Conservation (phyloP, 805 yeast genomes). For the Cyberlindnera euphorbiiphila region DNA sequence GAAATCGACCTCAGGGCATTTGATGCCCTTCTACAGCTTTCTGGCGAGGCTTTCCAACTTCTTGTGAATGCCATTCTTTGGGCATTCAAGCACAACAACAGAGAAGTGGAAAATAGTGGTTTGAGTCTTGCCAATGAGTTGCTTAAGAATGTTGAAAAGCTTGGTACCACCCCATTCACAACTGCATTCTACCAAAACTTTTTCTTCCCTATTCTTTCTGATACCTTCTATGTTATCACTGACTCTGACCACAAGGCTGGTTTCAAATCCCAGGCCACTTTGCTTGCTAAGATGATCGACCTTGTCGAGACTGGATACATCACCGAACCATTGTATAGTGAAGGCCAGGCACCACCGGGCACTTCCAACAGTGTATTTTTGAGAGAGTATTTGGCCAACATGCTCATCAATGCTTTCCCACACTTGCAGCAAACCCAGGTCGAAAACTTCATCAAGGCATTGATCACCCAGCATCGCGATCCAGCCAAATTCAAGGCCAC, state of each 20-base stretch:
- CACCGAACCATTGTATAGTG: slow-evolving; percentile 69
- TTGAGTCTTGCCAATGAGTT: slow-evolving; percentile 79
- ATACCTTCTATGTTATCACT: slow-evolving; percentile 88
- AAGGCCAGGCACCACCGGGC: slow-evolving; percentile 81
- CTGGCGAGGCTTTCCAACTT: slow-evolving; percentile 87
- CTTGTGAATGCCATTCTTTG: slow-evolving; percentile 92
- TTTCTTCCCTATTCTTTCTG: slow-evolving; percentile 84
- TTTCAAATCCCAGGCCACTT: slow-evolving; percentile 79
- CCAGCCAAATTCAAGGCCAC: slow-evolving; percentile 74
- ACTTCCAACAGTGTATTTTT: slow-evolving; percentile 76
- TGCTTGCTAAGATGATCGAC: slow-evolving; percentile 78
- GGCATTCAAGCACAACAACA: slow-evolving; percentile 97
- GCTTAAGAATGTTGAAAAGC: slow-evolving; percentile 75
- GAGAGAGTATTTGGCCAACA: slow-evolving; percentile 75
- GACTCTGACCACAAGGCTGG: slow-evolving; percentile 98
- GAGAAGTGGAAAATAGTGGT: slow-evolving; percentile 95
- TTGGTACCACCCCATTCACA: slow-evolving; percentile 68
- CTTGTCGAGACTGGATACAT: slow-evolving; percentile 76
- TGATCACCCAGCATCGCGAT: slow-evolving; percentile 70
- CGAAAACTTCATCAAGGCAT: slow-evolving; percentile 71
- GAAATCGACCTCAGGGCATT: slow-evolving; percentile 84
- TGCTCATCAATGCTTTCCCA: slow-evolving; percentile 87
- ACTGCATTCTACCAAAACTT: slow-evolving; percentile 84
- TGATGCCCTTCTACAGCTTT: slow-evolving; percentile 79
- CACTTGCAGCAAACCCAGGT: slow-evolving; percentile 84